Conservation (phyloP, 805 yeast genomes). For the Pichia paraexigua region DNA sequence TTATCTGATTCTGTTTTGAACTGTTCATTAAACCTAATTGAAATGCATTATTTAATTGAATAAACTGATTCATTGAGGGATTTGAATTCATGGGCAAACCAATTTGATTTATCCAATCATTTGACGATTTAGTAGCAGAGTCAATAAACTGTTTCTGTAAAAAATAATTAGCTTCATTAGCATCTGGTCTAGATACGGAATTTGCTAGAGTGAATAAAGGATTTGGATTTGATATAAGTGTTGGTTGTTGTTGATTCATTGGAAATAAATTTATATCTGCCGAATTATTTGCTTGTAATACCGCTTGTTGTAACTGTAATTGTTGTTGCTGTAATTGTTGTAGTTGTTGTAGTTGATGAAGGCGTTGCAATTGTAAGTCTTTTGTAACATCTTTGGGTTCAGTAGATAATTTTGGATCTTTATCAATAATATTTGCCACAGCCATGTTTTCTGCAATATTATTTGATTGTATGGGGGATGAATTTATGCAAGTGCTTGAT, state of each 20-base stretch:
- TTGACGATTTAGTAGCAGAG: not conserved
- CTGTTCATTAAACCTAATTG: not conserved
- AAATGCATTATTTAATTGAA: not conserved
- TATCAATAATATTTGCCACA: not conserved
- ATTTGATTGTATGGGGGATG: not conserved
- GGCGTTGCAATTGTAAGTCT: not conserved
- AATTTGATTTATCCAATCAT: conserved; percentile 2
- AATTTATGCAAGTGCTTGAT: not conserved
- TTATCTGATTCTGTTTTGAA: not conserved
- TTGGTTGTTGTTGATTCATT: not conserved
- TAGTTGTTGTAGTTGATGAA: conserved; percentile 5
- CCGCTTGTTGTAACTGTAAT: not conserved
- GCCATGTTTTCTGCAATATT: conserved; percentile 2
- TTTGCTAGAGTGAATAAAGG: conserved; percentile 27
- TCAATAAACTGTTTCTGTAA: not conserved
- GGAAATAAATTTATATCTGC: not conserved
- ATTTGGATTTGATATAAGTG: conserved; percentile 9
- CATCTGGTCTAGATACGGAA: conserved; percentile 14
- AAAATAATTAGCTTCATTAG: not conserved
- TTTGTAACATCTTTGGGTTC: not conserved
- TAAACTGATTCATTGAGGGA: not conserved
- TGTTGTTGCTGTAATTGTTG: conserved; percentile 1
- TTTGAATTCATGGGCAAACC: not conserved
- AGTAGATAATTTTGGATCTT: not conserved
- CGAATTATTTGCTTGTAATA: not conserved